These are phyloP conservation scores for Xylariaceae sp. DNA, from an alignment of 2,329 filamentous ascomycete genomes.

Conservation along the genomic window DNA sequence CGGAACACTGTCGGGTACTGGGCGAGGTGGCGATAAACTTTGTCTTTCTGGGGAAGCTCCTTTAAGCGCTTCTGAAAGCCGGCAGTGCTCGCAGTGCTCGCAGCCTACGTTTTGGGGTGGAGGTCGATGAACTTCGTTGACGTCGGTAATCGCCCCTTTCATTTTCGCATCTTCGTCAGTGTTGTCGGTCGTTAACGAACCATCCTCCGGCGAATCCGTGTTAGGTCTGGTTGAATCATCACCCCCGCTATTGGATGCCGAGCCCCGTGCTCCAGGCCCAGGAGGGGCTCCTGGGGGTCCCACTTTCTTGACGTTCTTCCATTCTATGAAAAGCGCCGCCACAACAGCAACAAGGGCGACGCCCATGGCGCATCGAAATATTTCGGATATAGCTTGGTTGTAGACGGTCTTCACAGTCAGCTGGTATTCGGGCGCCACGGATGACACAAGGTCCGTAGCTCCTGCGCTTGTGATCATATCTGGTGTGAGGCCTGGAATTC, in stretches of 20 bases:
- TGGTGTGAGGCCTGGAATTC: conserved; percentile 34
- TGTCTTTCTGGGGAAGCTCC: conserved; percentile 6
- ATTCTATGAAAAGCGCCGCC: conserved; percentile 50
- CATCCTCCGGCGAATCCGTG: conserved; percentile 1
- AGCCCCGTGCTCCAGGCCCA: background rate
- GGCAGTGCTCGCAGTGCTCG: conserved; percentile 24
- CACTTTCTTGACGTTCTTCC: conserved; percentile 52
- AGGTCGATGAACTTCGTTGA: background rate
- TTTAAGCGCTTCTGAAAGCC: conserved; percentile 16
- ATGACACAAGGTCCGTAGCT: conserved; percentile 47
- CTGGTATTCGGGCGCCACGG: conserved; percentile 42
- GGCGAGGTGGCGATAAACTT: conserved; percentile 3
- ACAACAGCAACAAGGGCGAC: conserved; percentile 45
- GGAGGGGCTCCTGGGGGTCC: conserved; percentile 16
- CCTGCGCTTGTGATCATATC: conserved; percentile 34
- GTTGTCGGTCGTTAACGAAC: conserved; percentile 3
- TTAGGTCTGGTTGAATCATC: conserved; percentile 5
- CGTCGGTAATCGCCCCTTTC: conserved; percentile 1
- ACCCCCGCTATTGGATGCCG: background rate
- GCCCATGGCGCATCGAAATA: conserved; percentile 53
- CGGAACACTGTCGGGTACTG: background rate
- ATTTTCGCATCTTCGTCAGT: conserved; percentile 5
- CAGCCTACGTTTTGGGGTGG: conserved; percentile 10
- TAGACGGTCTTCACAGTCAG: conserved; percentile 49
- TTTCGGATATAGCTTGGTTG: conserved; percentile 48